Evolutionary conservation across 2,329 filamentous ascomycete genomes (phyloP).

Genomic region (Colletotrichum camelliae): DNA sequence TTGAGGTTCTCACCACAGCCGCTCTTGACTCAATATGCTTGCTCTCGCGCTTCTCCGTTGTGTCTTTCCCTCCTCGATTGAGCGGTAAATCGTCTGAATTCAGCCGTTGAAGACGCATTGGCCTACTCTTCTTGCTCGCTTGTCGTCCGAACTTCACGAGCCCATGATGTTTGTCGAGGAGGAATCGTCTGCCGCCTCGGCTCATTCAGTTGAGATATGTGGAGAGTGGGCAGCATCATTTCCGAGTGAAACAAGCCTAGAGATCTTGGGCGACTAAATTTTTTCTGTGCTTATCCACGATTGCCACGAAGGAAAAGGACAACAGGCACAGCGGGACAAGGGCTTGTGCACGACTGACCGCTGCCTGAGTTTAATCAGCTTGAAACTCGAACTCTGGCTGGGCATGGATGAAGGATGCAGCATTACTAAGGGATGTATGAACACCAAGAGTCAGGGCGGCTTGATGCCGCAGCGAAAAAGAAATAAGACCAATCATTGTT

Average conservation of each 20-base stretch:
- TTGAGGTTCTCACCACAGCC: not conserved
- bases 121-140: not conserved
- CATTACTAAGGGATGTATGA: not conserved
- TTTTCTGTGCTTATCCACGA: not conserved
- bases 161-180: not conserved
- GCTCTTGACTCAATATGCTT: constrained; percentile 8
- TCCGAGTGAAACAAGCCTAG: constrained; percentile 17
- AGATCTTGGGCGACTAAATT: not conserved
- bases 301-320: not conserved
- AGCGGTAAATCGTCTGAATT: not conserved
- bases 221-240: constrained; percentile 11
- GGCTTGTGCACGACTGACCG: not conserved
- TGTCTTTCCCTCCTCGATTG: not conserved
- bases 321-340: not conserved
- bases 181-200: not conserved
- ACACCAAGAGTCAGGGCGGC: not conserved
- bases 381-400: not conserved
- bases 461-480: constrained; percentile 4
- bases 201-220: not conserved
- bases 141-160: not conserved
- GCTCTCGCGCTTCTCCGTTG: not conserved
- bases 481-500: not conserved
- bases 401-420: constrained; percentile 7
- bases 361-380: constrained; percentile 5
- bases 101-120: not conserved